phyloP scores from a whole-genome alignment of 2,329 filamentous ascomycete genomes.

The Reticulascus tulasneorum region DNA sequence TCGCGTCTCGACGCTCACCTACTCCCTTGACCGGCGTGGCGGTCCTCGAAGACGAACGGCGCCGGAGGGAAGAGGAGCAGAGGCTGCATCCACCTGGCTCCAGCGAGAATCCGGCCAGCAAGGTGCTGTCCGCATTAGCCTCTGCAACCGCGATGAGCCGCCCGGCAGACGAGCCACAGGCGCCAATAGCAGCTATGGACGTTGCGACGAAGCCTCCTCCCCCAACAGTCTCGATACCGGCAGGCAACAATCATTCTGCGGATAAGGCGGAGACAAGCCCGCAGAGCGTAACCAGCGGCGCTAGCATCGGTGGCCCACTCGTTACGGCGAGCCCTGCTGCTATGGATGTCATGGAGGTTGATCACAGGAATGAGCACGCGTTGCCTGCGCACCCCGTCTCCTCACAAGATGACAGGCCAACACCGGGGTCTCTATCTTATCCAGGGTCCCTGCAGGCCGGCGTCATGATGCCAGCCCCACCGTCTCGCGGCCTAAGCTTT shows the following conservation, averaged over 20 bases:
- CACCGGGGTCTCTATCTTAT: constrained; percentile 51
- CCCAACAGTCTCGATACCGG: constrained; percentile 19
- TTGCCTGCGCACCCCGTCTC: constrained; percentile 34
- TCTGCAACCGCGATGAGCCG: constrained; percentile 52
- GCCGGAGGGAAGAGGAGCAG: constrained; percentile 36
- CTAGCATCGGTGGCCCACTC: constrained; percentile 36
- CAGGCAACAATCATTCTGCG: constrained; percentile 27
- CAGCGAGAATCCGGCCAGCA: constrained; percentile 52
- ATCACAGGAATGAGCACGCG: constrained; percentile 34
- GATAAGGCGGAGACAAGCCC: constrained; percentile 40
- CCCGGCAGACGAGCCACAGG: constrained; percentile 48
- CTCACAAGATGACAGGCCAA: constrained; percentile 47
- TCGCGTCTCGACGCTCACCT: constrained; percentile 39
- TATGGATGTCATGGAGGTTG: constrained; percentile 57
- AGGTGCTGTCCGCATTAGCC: constrained; percentile 50
- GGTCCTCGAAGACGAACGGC: constrained; percentile 50
- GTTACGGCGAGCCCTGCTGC: constrained; percentile 48
- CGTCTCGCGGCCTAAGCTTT: constrained; percentile 52
- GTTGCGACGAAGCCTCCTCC: constrained; percentile 29
- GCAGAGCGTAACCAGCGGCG: constrained; percentile 34
- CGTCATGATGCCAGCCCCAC: constrained; percentile 38
- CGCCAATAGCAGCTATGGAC: constrained; percentile 41
- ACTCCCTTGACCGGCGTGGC: constrained; percentile 49
- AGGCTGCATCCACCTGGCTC: constrained; percentile 36
- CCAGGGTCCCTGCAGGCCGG: constrained; percentile 46